phyloP scores from a whole-genome alignment of 352 stramenopile genomes.

The Aphanomyces stellatus region DNA sequence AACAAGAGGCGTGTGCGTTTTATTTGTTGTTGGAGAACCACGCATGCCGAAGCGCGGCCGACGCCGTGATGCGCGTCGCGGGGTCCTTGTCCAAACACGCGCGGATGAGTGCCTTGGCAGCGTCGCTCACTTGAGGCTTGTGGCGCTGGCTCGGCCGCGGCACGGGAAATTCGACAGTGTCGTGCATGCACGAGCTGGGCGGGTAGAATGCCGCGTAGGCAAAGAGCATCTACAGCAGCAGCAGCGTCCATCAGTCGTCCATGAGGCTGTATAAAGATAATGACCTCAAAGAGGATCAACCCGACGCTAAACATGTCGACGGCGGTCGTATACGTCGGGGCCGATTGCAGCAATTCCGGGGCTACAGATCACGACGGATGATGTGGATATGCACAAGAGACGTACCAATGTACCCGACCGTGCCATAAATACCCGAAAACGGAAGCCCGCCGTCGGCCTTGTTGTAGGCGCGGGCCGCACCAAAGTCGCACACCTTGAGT shows the following conservation, averaged over 20 bases:
- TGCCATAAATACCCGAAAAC: conserved; percentile 63
- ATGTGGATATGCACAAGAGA: not conserved
- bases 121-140: not conserved
- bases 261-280: not conserved
- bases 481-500: conserved; percentile 80
- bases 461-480: conserved; percentile 63
- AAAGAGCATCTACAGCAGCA: conserved; percentile 37
- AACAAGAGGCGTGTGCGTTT: no score
- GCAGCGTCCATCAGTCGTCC: not conserved
- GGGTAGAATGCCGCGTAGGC: conserved; percentile 66
- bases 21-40: conserved; percentile 46
- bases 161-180: conserved; percentile 42
- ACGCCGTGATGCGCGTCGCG: conserved; percentile 56
- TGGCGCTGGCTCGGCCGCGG: conserved; percentile 28
- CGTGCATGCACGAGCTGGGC: conserved; percentile 50
- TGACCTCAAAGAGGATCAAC: conserved; percentile 50
- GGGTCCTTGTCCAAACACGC: conserved; percentile 67
- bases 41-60: conserved; percentile 68
- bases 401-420: conserved; percentile 54
- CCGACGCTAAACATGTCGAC: conserved; percentile 74
- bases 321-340: conserved; percentile 37
- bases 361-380: conserved; percentile 19
- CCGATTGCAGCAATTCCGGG: conserved; percentile 48
- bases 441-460: conserved; percentile 36
- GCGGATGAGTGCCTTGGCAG: conserved; percentile 54